These are phyloP conservation scores for Starmerella floris DNA, from an alignment of 805 yeast species.

Conservation along the genomic window DNA sequence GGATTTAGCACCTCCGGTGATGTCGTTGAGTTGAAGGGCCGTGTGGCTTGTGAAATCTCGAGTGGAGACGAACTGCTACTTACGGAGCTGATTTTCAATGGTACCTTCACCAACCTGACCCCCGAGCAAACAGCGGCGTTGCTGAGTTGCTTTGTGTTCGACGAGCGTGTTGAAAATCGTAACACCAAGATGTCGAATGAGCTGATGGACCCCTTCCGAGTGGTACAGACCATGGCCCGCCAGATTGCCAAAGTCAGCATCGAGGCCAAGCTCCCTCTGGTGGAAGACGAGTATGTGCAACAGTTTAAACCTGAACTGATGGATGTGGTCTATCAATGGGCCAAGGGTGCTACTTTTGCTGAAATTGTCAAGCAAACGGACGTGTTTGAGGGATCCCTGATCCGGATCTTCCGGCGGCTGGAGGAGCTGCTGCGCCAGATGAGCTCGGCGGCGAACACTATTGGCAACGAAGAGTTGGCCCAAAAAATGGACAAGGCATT, in stretches of 20 bases:
- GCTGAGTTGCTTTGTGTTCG: conserved; percentile 90
- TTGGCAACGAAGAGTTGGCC: conserved; percentile 77
- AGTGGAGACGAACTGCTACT: conserved; percentile 87
- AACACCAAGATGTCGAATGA: conserved; percentile 72
- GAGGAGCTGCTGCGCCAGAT: conserved; percentile 88
- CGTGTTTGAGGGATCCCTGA: conserved; percentile 92
- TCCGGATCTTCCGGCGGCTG: conserved; percentile 84
- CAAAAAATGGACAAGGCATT: conserved; percentile 78
- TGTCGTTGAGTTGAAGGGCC: conserved; percentile 87
- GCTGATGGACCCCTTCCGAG: conserved; percentile 79
- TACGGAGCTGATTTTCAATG: conserved; percentile 89
- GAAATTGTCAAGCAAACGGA: conserved; percentile 98
- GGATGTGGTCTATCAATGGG: conserved; percentile 97
- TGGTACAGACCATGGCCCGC: conserved; percentile 79
- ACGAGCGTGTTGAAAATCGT: conserved; percentile 77
- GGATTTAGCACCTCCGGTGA: conserved; percentile 81
- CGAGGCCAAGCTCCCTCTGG: conserved; percentile 80
- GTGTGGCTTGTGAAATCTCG: conserved; percentile 58
- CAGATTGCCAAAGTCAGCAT: conserved; percentile 78
- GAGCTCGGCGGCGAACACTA: conserved; percentile 82
- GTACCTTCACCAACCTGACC: conserved; percentile 76
- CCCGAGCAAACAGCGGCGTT: conserved; percentile 89
- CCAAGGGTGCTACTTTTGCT: conserved; percentile 88
- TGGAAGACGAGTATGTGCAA: conserved; percentile 86
- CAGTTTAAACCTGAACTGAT: conserved; percentile 82